A percentile compares a stretch with the other conserved stretches of the same genome.
These are phyloP conservation scores for Fraxinus dipetala DNA, from an alignment of 305 asterid genomes.

Conservation along the genomic window DNA sequence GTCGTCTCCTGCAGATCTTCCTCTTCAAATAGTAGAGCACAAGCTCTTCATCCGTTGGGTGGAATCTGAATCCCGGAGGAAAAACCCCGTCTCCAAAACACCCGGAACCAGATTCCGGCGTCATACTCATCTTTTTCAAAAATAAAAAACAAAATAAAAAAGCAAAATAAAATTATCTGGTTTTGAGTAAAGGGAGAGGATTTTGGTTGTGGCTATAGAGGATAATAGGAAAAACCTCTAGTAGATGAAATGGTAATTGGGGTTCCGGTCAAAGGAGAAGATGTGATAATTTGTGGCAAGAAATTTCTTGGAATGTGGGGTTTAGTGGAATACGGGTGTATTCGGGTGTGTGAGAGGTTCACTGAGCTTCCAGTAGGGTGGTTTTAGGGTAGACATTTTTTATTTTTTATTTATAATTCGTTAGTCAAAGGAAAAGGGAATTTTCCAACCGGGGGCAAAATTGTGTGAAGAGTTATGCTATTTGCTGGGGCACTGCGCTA, in stretches of 20 bases:
- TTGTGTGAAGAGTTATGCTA: background rate
- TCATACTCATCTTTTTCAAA: constrained; percentile 22
- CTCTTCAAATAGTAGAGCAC: constrained; percentile 71
- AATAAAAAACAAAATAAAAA: background rate
- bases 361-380: constrained; percentile 26
- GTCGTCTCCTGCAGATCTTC: constrained; percentile 69
- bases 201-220: background rate
- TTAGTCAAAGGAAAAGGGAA: background rate
- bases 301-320: constrained; percentile 29
- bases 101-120: constrained; percentile 21
- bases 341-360: constrained; percentile 28
- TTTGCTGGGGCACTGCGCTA: too few relatives aligned
- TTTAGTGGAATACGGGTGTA: background rate
- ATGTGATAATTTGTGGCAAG: background rate
- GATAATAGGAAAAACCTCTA: constrained; percentile 16
- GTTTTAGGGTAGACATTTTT: background rate
- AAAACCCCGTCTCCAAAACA: constrained; percentile 37
- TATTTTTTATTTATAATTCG: background rate
- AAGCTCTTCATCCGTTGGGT: constrained; percentile 95
- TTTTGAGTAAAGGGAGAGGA: background rate
- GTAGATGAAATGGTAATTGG: constrained; percentile 5
- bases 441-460: background rate
- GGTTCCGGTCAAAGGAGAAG: constrained; percentile 16
- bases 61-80: constrained; percentile 91
- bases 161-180: background rate